Conservation (phyloP, 345 rosid genomes). For the Excoecaria cochinchinensis region DNA sequence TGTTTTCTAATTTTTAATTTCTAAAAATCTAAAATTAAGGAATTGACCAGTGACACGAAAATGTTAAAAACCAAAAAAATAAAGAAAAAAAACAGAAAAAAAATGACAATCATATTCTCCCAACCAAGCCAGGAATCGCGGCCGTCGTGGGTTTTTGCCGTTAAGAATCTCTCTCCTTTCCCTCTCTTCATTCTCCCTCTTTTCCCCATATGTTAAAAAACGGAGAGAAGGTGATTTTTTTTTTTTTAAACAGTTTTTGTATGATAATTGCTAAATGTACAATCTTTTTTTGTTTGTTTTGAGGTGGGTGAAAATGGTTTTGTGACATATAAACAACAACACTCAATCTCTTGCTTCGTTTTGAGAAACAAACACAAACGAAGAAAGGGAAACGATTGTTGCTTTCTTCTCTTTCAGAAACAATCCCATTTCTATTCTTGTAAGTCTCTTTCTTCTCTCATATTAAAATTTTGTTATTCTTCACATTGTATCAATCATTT, state of each 20-base stretch:
- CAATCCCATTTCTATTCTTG: constrained; percentile 39
- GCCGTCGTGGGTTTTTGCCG: no score
- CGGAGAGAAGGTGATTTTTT: neutral
- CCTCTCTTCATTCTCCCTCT: neutral
- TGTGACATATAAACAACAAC: neutral
- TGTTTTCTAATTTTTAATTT: no score
- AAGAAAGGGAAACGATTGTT: constrained; percentile 12
- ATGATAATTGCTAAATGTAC: neutral
- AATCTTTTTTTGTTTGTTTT: neutral
- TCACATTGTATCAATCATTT: constrained; percentile 8
- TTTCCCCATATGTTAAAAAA: neutral
- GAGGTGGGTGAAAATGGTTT: neutral
- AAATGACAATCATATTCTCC: no score
- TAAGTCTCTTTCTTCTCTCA: constrained; percentile 17
- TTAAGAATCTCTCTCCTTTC: constrained; percentile 8
- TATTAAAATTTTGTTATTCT: constrained; percentile 12
- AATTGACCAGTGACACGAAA: no score
- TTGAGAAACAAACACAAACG: constrained; percentile 19
- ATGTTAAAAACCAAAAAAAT: neutral
- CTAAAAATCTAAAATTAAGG: no score
- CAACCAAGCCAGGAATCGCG: no score
- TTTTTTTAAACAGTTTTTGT: neutral
- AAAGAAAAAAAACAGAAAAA: no score
- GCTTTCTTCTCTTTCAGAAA: constrained; percentile 42
- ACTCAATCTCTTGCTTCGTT: constrained; percentile 53